phyloP scores from a whole-genome alignment of 495 filamentous ascomycete species.

The Lasiosphaeria ovina region DNA sequence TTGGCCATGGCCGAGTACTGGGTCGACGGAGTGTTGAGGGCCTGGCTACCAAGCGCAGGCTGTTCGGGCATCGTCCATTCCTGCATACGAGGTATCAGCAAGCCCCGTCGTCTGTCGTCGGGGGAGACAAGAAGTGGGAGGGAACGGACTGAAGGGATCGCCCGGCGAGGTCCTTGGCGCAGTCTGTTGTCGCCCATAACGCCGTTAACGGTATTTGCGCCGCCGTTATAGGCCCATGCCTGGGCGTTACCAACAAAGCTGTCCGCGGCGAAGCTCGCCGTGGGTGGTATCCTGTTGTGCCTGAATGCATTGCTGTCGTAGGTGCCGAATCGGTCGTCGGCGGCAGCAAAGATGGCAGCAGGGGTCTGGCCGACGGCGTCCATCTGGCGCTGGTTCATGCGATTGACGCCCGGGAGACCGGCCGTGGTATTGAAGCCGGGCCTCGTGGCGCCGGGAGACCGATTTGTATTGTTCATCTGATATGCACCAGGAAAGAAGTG shows the following conservation, averaged over 20 bases:
- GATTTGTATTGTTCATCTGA: slow-evolving; percentile 33
- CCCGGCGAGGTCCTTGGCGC: slow-evolving; percentile 43
- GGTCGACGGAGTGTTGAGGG: slow-evolving; percentile 36
- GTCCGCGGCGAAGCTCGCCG: slow-evolving; percentile 33
- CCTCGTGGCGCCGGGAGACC: slow-evolving; percentile 43
- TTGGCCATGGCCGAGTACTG: slow-evolving; percentile 26
- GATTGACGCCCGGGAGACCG: slow-evolving; percentile 63
- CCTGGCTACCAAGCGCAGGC: slow-evolving; percentile 39
- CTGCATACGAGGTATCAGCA: slow-evolving; percentile 26
- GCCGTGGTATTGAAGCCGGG: slow-evolving; percentile 55
- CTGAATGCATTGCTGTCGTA: slow-evolving; percentile 61
- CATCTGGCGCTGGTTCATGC: slow-evolving; percentile 56
- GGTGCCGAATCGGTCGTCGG: slow-evolving; percentile 39
- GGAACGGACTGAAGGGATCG: slow-evolving; percentile 48
- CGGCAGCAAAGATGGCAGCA: slow-evolving; percentile 38
- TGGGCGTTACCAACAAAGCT: slow-evolving; percentile 47
- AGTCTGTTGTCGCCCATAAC: slow-evolving; percentile 47
- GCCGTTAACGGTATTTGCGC: slow-evolving; percentile 47
- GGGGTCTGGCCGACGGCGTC: slow-evolving; percentile 39
- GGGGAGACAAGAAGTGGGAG: slow-evolving; percentile 6
- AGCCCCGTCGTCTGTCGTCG: slow-evolving; percentile 7
- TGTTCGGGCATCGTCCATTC: slow-evolving; percentile 49
- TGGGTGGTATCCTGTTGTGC: slow-evolving; percentile 58
- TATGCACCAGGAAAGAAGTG: slow-evolving; percentile 27
- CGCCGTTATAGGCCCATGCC: slow-evolving; percentile 50